phyloP scores from a whole-genome alignment of 495 filamentous ascomycete genomes.

The Sordaria brevicollis region DNA sequence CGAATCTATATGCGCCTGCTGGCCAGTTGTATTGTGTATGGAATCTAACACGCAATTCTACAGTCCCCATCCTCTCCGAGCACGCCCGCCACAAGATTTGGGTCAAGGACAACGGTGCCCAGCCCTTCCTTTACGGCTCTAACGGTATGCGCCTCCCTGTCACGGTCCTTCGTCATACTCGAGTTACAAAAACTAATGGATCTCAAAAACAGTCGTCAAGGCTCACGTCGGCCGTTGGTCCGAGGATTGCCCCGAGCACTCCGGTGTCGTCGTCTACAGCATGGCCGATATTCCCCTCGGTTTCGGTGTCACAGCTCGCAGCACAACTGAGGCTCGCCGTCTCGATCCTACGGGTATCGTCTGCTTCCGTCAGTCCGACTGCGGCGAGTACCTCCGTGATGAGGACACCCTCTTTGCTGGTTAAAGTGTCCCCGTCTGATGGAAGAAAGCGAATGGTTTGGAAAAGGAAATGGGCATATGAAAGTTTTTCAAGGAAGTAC shows the following conservation, averaged over 20 bases:
- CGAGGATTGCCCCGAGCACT: constrained; percentile 77
- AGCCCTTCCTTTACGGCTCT: constrained; percentile 77
- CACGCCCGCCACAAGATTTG: constrained; percentile 91
- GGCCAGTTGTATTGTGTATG: background rate
- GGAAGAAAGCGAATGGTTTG: background rate
- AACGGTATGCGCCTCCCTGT: constrained; percentile 11
- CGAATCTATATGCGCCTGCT: background rate
- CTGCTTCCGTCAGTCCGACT: constrained; percentile 77
- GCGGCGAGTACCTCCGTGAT: constrained; percentile 86
- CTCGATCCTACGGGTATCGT: constrained; percentile 84
- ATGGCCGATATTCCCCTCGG: constrained; percentile 73
- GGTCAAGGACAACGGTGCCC: constrained; percentile 90
- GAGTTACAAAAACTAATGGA: background rate
- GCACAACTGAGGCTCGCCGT: constrained; percentile 67
- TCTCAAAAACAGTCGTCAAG: constrained; percentile 49
- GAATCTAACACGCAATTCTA: background rate
- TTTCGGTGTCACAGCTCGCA: constrained; percentile 62
- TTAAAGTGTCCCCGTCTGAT: constrained; percentile 7
- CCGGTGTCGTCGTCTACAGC: constrained; percentile 62
- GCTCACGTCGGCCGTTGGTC: constrained; percentile 84
- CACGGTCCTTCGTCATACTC: too few relatives aligned
- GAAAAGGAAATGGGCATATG: background rate
- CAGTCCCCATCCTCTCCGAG: constrained; percentile 67
- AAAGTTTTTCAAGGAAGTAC: constrained; percentile 4
- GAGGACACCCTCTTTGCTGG: constrained; percentile 47